These are phyloP conservation scores for Starmerella gropengiesseri DNA, from an alignment of 805 yeast genomes.

Conservation along the genomic window DNA sequence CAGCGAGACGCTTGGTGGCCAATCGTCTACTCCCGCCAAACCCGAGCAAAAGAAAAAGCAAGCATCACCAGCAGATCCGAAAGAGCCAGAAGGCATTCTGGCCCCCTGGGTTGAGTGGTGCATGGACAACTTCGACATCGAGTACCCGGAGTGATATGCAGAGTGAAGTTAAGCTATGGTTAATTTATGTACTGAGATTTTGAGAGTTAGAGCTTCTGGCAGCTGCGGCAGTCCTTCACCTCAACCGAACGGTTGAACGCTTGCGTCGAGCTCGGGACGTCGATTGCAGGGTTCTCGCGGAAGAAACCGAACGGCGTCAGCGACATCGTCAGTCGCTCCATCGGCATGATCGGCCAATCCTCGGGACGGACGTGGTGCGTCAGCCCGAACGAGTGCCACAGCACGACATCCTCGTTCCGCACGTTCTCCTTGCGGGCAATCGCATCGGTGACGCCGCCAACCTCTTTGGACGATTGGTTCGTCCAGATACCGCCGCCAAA, in stretches of 20 bases:
- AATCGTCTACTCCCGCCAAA: too few relatives aligned
- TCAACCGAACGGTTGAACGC: slow-evolving; percentile 52
- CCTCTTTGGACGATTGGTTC: slow-evolving; percentile 64
- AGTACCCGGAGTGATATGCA: slow-evolving; percentile 44
- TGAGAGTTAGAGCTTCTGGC: slow-evolving; percentile 19
- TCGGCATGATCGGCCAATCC: slow-evolving; percentile 86
- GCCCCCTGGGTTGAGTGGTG: slow-evolving; percentile 60
- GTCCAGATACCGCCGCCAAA: slow-evolving; percentile 82
- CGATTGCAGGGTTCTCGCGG: slow-evolving; percentile 68
- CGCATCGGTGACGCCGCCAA: slow-evolving; percentile 30
- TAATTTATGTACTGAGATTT: neutral
- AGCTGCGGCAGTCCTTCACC: slow-evolving; percentile 24
- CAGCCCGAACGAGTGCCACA: slow-evolving; percentile 73
- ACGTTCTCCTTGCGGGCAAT: slow-evolving; percentile 43
- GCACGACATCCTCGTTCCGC: slow-evolving; percentile 57
- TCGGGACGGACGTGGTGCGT: slow-evolving; percentile 64
- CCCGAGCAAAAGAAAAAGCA: slow-evolving; percentile 37
- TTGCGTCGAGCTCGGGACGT: slow-evolving; percentile 60
- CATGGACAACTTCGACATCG: slow-evolving; percentile 52
- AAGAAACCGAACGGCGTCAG: slow-evolving; percentile 66
- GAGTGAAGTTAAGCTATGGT: neutral
- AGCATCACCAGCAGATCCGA: neutral
- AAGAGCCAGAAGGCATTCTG: slow-evolving; percentile 25
- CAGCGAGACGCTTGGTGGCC: slow-evolving; percentile 46
- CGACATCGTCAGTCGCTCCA: slow-evolving; percentile 57